These are phyloP conservation scores for Neolentinus lepideus DNA, from an alignment of 1,284 basidiomycete species.

Conservation along the genomic window DNA sequence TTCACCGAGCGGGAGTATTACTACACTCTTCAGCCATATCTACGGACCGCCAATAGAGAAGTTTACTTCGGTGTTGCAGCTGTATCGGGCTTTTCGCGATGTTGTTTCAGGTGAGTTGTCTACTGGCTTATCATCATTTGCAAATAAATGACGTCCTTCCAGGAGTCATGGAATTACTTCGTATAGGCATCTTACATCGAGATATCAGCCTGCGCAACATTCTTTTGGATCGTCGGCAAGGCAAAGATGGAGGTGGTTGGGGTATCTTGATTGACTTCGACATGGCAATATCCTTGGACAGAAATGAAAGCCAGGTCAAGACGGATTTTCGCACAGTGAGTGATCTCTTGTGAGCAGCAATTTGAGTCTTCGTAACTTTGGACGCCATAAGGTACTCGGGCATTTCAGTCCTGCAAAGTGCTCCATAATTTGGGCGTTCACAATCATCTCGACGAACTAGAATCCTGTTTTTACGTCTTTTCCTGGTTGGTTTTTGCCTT, in stretches of 20 bases:
- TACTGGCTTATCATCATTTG: no score
- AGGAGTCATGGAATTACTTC: not conserved
- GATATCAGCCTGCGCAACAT: constrained; percentile 2
- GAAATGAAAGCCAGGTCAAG: not conserved
- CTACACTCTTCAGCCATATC: not conserved
- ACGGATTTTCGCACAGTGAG: not conserved
- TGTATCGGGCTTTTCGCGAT: not conserved
- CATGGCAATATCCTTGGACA: not conserved
- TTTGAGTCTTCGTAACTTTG: not conserved
- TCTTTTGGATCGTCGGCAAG: not conserved
- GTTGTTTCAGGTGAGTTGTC: not conserved
- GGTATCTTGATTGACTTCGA: not conserved
- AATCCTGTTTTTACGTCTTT: not conserved
- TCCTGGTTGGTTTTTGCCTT: not conserved
- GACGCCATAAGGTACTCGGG: not conserved
- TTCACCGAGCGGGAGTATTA: not conserved
- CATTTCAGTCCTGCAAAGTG: not conserved
- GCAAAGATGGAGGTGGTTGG: not conserved
- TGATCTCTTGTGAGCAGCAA: not conserved
- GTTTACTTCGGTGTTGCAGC: not conserved
- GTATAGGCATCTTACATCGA: not conserved
- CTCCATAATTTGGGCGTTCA: not conserved
- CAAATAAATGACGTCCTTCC: not conserved
- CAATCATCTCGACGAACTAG: not conserved
- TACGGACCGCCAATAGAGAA: not conserved